Percentiles rank a stretch among this genome's conserved stretches.
Conservation (phyloP, 257 asterid genomes). For the Lithospermum erythrorhizon region DNA sequence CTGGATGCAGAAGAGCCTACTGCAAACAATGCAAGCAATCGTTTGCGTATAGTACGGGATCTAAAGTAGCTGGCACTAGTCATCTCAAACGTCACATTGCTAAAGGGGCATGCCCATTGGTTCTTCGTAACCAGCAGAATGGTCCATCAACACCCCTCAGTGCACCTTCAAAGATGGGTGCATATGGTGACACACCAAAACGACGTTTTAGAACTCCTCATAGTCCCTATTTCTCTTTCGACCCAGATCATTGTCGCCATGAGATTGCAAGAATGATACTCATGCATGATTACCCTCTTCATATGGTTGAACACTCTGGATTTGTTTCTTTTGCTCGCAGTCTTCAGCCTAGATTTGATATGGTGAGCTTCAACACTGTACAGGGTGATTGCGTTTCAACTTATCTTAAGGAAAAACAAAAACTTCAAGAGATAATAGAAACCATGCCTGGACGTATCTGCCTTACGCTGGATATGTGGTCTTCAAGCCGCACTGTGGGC, state of each 20-base stretch:
- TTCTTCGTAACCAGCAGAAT: constrained; percentile 55
- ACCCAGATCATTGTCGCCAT: constrained; percentile 72
- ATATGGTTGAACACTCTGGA: constrained; percentile 95
- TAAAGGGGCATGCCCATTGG: constrained; percentile 81
- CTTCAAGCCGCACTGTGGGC: constrained; percentile 50
- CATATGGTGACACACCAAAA: constrained; percentile 44
- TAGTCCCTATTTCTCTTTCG: constrained; percentile 48
- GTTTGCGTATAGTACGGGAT: constrained; percentile 89
- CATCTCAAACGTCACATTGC: constrained; percentile 97
- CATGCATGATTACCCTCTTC: constrained; percentile 92
- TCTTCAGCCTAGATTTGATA: constrained; percentile 87
- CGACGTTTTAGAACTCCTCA: constrained; percentile 59
- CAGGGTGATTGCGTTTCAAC: constrained; percentile 94
- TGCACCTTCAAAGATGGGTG: constrained; percentile 60
- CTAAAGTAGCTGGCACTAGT: constrained; percentile 95
- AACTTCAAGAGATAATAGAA: constrained; percentile 63
- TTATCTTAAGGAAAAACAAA: constrained; percentile 66
- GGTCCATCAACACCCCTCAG: constrained; percentile 40
- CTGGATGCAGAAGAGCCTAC: constrained; percentile 77
- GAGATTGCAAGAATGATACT: constrained; percentile 89
- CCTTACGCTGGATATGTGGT: constrained; percentile 81
- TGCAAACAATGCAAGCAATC: constrained; percentile 98
- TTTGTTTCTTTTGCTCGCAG: constrained; percentile 74
- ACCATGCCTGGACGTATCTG: constrained; percentile 75
- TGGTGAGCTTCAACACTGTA: constrained; percentile 85